A percentile compares a stretch with the other conserved stretches of the same genome.
Evolutionary conservation across 495 filamentous ascomycete genomes (phyloP).

Genomic region (Echria macrotheca): DNA sequence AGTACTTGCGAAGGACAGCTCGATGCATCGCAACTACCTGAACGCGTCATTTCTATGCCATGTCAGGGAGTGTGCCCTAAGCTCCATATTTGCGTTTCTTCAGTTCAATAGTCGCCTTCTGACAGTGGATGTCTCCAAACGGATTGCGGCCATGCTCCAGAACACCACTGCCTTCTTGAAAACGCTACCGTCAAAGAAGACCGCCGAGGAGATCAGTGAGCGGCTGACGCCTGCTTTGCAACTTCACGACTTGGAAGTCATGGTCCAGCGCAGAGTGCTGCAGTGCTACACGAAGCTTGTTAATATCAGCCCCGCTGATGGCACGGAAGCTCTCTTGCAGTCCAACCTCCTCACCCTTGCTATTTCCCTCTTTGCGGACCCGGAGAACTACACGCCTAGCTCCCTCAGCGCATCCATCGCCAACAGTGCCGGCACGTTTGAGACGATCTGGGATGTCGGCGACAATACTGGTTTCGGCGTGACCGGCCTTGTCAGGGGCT

Average conservation of each 20-base stretch:
- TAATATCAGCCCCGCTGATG: conserved; percentile 72
- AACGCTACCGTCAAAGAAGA: conserved; percentile 75
- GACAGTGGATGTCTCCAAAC: conserved; percentile 89
- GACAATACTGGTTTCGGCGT: conserved; percentile 95
- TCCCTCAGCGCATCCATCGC: conserved; percentile 90
- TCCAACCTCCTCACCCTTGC: conserved; percentile 91
- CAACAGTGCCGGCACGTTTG: conserved; percentile 81
- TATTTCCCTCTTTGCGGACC: conserved; percentile 86
- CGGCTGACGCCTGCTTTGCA: conserved; percentile 82
- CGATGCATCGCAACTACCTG: conserved; percentile 68
- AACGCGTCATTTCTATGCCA: conserved; percentile 92
- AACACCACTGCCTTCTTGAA: conserved; percentile 86
- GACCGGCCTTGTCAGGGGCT: conserved; percentile 74
- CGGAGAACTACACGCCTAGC: conserved; percentile 76
- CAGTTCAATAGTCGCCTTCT: conserved; percentile 89
- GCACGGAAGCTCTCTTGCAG: conserved; percentile 78
- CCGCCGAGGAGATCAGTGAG: conserved; percentile 80
- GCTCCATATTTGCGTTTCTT: conserved; percentile 86
- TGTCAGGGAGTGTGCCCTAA: conserved; percentile 90
- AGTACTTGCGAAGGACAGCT: conserved; percentile 86
- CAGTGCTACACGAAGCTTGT: conserved; percentile 93
- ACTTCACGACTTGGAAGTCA: conserved; percentile 83
- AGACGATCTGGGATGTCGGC: conserved; percentile 87
- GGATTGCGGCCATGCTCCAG: conserved; percentile 90
- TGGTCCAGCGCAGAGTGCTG: conserved; percentile 88